Evolutionary conservation across 768 basidiomycete species (phyloP), one percentile per base, ranked within the genome.

Genomic region (Zangia roseola): DNA sequence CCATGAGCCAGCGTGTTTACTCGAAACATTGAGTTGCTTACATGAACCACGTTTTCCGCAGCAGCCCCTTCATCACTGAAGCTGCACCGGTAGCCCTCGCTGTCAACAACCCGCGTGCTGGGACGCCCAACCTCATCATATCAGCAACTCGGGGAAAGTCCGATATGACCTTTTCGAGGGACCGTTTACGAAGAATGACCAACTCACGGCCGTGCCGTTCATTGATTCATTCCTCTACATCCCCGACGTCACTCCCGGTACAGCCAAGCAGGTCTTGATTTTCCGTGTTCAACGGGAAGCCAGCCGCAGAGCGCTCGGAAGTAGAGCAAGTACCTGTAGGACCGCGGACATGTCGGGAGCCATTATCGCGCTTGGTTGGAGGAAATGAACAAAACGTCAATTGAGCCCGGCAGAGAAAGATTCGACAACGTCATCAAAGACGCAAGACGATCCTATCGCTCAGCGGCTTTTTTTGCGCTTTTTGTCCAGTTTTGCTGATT

Each of bases 151-250:
- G 2, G 85, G 79, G 10, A 79, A 74, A 10, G 72, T 81, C 57
- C 81, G 87, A 43, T 89, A 82, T 67, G 77, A 86, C 56, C 63
- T 91, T 42, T 82, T 81, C 59, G 55, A 74, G 2, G 89, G 90
- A 3, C 59, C 80, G 3, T 91, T 93, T 69, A 86, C 84, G 24
- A 82, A 82, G 64, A 88, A 91, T 62, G 89, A 92, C 64, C 84
- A 90, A 56, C 75, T 91, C 39, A 87, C 87, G 1, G 78, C 80
- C 2, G 82, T 79, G 7, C 88, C 90, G 0, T 93, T 87, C 61
- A 64, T 69, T 0, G 81, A 91, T 59, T 50, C 71, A 7, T 88
- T 89, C 72, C 52, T 78, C 19, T 90, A 74, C 66, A 75, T 91
- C 49, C 68, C 83, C 6, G 68, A 77, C 37, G 71, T 91, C 31